These are phyloP conservation scores for Pestalotiopsis sp. DNA, from an alignment of 2,329 filamentous ascomycete species.

Conservation along the genomic window DNA sequence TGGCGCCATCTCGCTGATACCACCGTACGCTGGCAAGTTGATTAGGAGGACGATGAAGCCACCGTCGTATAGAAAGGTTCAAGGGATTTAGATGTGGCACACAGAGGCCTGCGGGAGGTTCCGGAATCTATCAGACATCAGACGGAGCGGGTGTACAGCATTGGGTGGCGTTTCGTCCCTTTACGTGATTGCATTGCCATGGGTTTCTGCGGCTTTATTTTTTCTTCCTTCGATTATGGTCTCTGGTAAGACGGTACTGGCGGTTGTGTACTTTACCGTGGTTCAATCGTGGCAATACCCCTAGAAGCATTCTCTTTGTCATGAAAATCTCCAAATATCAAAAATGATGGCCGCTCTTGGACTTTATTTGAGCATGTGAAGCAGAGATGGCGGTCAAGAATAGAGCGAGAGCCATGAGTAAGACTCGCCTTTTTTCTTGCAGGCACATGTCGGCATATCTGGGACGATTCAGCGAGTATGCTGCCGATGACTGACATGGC, in stretches of 20 bases:
- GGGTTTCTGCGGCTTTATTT: background rate
- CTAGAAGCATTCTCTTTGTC: background rate
- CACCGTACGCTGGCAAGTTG: slow-evolving; percentile 85
- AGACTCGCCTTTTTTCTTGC: no score
- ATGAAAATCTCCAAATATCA: background rate
- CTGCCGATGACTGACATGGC: background rate
- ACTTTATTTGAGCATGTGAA: background rate
- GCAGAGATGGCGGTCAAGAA: background rate
- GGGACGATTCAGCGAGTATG: slow-evolving; percentile 7
- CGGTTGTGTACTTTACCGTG: background rate
- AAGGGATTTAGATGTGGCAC: slow-evolving; percentile 55
- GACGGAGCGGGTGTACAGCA: background rate
- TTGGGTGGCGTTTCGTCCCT: slow-evolving; percentile 7
- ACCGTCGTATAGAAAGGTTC: slow-evolving; percentile 93
- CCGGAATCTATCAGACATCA: background rate
- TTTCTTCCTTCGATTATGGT: background rate
- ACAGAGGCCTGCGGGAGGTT: background rate
- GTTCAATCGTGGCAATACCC: slow-evolving; percentile 3
- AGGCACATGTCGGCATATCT: no score
- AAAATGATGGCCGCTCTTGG: background rate
- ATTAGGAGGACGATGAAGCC: slow-evolving; percentile 85
- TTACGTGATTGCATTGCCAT: background rate
- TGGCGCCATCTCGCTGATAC: slow-evolving; percentile 77
- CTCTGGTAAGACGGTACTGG: background rate
- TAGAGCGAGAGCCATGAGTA: background rate